These are phyloP conservation scores for Paraphoma chrysanthemicola DNA, from an alignment of 2,329 filamentous ascomycete genomes.

Conservation along the genomic window DNA sequence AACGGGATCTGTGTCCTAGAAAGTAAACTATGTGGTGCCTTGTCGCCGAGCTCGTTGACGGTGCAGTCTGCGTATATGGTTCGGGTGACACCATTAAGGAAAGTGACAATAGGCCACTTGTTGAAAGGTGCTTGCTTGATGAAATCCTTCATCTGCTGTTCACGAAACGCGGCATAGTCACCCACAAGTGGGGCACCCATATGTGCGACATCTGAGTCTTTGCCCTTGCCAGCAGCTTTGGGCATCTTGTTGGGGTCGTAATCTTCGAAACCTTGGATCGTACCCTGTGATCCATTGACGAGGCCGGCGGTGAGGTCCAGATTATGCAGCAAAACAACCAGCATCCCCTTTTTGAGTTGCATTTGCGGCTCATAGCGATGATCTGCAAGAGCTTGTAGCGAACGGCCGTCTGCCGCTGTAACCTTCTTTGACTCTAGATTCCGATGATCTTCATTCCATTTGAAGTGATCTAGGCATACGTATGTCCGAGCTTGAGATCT, in stretches of 20 bases:
- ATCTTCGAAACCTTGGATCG: conserved; percentile 46
- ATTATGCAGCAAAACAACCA: conserved; percentile 62
- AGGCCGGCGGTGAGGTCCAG: conserved; percentile 45
- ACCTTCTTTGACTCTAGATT: conserved; percentile 17
- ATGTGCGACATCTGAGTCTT: not conserved
- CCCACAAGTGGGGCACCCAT: conserved; percentile 36
- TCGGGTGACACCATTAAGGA: conserved; percentile 55
- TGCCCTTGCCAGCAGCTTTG: conserved; percentile 16
- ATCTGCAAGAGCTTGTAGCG: conserved; percentile 41
- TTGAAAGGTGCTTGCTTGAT: conserved; percentile 42
- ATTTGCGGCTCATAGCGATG: conserved; percentile 56
- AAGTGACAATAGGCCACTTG: conserved; percentile 61
- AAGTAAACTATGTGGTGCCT: conserved; percentile 56
- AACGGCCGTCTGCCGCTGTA: conserved; percentile 10
- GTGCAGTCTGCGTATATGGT: conserved; percentile 62
- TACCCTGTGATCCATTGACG: conserved; percentile 46
- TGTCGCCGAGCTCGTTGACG: conserved; percentile 56
- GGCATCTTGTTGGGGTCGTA: conserved; percentile 39
- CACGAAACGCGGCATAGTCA: conserved; percentile 47
- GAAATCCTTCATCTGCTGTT: conserved; percentile 50
- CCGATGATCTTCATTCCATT: conserved; percentile 41
- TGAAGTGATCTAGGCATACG: conserved; percentile 52
- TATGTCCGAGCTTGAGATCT: conserved; percentile 31
- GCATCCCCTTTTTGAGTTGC: conserved; percentile 59
- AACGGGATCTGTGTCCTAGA: conserved; percentile 69